Base-by-base conservation (phyloP, 306 rosid species). In the Vigna angularis region DNA sequence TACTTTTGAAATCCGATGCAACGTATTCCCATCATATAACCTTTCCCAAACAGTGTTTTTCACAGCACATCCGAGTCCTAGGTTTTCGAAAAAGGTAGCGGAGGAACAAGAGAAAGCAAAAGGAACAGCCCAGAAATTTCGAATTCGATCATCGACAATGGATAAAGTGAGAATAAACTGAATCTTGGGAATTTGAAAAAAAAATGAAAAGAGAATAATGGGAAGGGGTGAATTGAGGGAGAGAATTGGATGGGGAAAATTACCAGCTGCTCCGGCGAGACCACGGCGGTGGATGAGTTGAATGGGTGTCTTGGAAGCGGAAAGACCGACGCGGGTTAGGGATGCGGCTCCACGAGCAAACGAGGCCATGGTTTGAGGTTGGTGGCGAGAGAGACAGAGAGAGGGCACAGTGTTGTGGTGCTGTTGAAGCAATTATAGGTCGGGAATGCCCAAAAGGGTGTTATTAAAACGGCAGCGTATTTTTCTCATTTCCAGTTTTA, bases 231-330 rank as follows among this genome's bases (percentile, higher is more conserved):
- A 45, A 5, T 50, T 48, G 53, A 48, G 53, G 15, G 53, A 48
- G 2, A 4, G 17, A 15, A 13, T 48, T 2, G 69, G 86, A 85
- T 87, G 84, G 73, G 50, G 50, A 18, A 49, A 44, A 57, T 75
- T 67, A 90, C 99, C 50, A 12, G 50, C 50, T 11, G 50, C 50
- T 45, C 15, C 96, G 77, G 99, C 90, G 5, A 96, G 91, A 45
- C 87, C 91, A 9, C 99, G 99, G 28, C 93, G 86, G 44, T 85
- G 96, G 85, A 91, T 69, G 38, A 90, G 59, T 80, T 81, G 93
- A 70, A 83, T 49, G 28, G 91, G 80, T 0, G 82, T 42, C 53
- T 80, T 89, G 34, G 90, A 55, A 44, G 92, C 36, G 53, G 98
- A 84, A 34, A 85, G 32, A 38, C 91, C 81, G 30, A 84, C 18